phyloP scores from a whole-genome alignment of 2,329 filamentous ascomycete species.

The Alternaria sp. region DNA sequence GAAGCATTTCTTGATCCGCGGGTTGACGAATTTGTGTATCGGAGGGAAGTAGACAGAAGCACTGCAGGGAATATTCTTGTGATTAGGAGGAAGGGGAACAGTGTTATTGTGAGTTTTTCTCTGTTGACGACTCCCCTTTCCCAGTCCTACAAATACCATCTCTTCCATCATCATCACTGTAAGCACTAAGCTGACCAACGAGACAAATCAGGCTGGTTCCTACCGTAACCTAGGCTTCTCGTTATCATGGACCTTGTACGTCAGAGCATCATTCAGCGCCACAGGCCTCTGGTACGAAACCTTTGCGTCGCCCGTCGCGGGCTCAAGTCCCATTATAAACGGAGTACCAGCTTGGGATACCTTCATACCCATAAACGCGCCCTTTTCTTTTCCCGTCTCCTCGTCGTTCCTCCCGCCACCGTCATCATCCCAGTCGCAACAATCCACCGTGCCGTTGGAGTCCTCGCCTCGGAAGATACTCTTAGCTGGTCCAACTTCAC shows the following conservation, averaged over 20 bases:
- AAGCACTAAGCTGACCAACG: background rate
- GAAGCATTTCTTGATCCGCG: constrained; percentile 21
- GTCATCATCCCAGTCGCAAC: background rate
- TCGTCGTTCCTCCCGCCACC: background rate
- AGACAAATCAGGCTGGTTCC: constrained; percentile 16
- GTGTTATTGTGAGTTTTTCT: constrained; percentile 8
- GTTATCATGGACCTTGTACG: constrained; percentile 24
- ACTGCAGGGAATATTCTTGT: constrained; percentile 9
- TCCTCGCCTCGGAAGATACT: constrained; percentile 2
- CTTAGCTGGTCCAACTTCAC: background rate
- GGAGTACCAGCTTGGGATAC: constrained; percentile 18
- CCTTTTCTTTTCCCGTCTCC: background rate
- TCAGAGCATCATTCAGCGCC: constrained; percentile 12
- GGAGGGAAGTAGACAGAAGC: constrained; percentile 13
- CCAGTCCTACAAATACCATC: background rate
- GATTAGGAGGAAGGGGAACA: constrained; percentile 17
- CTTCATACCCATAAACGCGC: background rate
- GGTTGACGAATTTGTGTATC: constrained; percentile 25
- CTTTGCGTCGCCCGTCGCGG: constrained; percentile 16
- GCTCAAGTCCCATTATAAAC: constrained; percentile 7
- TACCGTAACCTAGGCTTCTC: constrained; percentile 28
- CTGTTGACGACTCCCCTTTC: too few species aligned
- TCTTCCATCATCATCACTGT: too few species aligned
- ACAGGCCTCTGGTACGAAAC: constrained; percentile 27
- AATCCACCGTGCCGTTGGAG: background rate